These are phyloP conservation scores for Sphenostylis stenocarpa DNA, from an alignment of 306 rosid genomes.

Conservation along the genomic window DNA sequence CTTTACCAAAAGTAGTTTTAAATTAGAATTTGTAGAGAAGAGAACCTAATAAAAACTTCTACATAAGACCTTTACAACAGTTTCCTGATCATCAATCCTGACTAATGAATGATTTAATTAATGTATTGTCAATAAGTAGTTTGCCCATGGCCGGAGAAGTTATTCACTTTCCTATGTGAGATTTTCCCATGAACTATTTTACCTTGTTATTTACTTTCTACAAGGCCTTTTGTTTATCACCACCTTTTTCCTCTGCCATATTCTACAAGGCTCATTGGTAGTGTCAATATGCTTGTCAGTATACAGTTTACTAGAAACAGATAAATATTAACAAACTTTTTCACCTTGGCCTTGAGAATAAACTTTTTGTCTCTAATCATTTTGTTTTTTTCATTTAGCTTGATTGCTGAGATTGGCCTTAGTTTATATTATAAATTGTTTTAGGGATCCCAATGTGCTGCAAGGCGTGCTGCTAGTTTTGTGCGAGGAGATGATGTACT, in stretches of 20 bases:
- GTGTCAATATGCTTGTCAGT: not conserved
- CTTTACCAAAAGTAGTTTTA: not conserved
- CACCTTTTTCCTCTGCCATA: not conserved
- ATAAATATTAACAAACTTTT: not conserved
- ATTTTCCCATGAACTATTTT: not conserved
- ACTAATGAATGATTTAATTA: not conserved
- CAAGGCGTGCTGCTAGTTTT: conserved; percentile 79
- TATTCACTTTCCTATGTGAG: not conserved
- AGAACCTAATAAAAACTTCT: not conserved
- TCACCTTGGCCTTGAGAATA: not conserved
- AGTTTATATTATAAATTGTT: conserved; percentile 5
- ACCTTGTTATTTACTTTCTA: not conserved
- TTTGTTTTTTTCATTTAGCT: conserved; percentile 4
- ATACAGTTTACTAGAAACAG: not conserved
- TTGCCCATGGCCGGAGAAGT: not conserved
- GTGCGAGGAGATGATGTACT: conserved; percentile 91
- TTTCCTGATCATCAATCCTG: not conserved
- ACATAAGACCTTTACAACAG: not conserved
- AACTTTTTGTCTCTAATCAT: not conserved
- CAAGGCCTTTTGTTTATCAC: not conserved
- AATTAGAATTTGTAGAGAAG: not conserved
- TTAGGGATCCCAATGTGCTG: conserved; percentile 79
- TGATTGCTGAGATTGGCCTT: not conserved
- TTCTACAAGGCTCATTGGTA: not conserved
- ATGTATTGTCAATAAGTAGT: not conserved